Base-by-base conservation (phyloP, 257 asterid genomes). In the Capsicum pubescens region DNA sequence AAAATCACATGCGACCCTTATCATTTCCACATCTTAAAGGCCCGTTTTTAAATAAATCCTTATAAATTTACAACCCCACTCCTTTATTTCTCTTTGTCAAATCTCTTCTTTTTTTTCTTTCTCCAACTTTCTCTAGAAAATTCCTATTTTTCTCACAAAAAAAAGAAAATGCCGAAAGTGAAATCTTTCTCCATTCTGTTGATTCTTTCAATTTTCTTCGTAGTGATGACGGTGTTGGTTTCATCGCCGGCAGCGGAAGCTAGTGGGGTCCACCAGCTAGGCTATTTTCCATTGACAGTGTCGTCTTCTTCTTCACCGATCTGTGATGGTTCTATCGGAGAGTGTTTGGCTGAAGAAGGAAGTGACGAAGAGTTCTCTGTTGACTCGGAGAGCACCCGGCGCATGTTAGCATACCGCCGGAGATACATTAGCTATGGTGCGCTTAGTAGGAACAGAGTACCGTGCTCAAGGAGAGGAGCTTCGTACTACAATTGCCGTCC, bases 401-500 rank as follows among this genome's bases (percentile, higher is more conserved):
- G 90, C 35, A 83, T 83, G 14, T 21, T 87, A 46, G 84, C 81
- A 8, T 60, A 39, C 19, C 74, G 90, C 13, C 74, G 85, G 70
- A 83, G 88, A 63, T 87, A 87, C 86, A 87, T 87, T 2, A 87
- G 90, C 83, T 87, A 87, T 61, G 87, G 90, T 13, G 90, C 88
- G 8, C 82, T 87, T 26, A 64, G 61, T 14, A 54, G 85, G 35
- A 82, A 85, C 90, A 85, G 85, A 54, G 86, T 85, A 9, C 90
- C 90, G 3, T 87, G 90, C 17, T 83, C 86, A 3, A 61, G 87
- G 55, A 72, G 90, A 82, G 92, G 92, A 8, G 84, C 83, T 44
- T 90, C 91, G 9, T 90, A 90, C 79, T 90, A 90, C 81, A 90
- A 88, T 85, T 90, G 92, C 87, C 87, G 85, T 48, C 88, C 91